Conservation (phyloP, 257 asterid species). For the Haberlea rhodopensis region DNA sequence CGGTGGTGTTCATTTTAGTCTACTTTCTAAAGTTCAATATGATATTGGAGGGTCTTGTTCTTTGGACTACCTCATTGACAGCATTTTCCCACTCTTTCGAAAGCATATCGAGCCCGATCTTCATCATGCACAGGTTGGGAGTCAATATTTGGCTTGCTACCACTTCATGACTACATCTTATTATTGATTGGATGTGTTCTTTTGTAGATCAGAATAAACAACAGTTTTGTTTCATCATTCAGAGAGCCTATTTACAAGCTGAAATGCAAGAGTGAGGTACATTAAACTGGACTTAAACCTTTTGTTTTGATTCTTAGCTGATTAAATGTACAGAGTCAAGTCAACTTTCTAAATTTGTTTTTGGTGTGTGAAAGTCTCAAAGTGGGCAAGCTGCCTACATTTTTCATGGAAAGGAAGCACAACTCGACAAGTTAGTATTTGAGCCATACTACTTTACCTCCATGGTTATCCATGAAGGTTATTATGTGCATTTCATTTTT, state of each 20-base stretch:
- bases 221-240: constrained; percentile 97
- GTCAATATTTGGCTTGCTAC: constrained; percentile 25
- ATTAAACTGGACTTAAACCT: constrained; percentile 16
- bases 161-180: constrained; percentile 25
- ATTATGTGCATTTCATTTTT: constrained; percentile 37
- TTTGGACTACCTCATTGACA: constrained; percentile 95
- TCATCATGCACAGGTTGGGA: constrained; percentile 95
- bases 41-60: constrained; percentile 98
- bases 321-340: background rate
- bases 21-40: constrained; percentile 96
- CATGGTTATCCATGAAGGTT: constrained; percentile 28
- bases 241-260: constrained; percentile 99
- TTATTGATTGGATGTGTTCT: constrained; percentile 39
- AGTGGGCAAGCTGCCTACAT: constrained; percentile 48
- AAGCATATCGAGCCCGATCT: constrained; percentile 98
- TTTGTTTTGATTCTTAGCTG: background rate
- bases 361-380: constrained; percentile 46
- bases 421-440: constrained; percentile 73
- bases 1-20: constrained; percentile 99
- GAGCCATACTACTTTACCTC: constrained; percentile 20
- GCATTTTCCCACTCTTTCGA: constrained; percentile 97
- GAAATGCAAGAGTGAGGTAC: constrained; percentile 92
- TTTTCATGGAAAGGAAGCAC: constrained; percentile 78
- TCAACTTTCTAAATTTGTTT: constrained; percentile 23
- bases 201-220: constrained; percentile 94